These are phyloP conservation scores for Colletotrichum gloeosporioides DNA, from an alignment of 2,329 filamentous ascomycete species.

Conservation along the genomic window DNA sequence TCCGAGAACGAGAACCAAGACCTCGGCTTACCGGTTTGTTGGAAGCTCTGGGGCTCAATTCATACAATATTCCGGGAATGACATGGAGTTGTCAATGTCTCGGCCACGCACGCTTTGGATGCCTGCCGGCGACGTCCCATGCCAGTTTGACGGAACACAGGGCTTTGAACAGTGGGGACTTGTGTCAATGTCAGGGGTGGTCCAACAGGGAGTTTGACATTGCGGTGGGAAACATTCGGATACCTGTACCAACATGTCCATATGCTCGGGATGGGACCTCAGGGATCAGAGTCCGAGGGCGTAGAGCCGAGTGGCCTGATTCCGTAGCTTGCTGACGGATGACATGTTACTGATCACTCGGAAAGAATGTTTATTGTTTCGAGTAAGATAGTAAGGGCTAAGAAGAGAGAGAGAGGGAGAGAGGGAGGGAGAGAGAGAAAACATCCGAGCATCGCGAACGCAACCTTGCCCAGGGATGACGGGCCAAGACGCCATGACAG, in stretches of 20 bases:
- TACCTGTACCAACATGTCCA: neutral
- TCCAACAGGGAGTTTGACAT: neutral
- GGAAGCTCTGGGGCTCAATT: neutral
- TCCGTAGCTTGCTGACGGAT: neutral
- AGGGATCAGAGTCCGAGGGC: neutral
- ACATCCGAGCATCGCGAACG: neutral
- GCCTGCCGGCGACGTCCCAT: neutral
- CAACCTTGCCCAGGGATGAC: neutral
- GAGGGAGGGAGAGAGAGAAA: too few species aligned
- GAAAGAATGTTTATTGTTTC: neutral
- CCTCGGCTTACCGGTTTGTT: neutral
- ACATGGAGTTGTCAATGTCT: neutral
- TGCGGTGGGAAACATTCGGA: neutral
- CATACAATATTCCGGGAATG: neutral
- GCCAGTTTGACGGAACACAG: neutral
- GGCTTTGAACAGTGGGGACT: neutral
- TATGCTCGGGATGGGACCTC: neutral
- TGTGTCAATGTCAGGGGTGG: neutral
- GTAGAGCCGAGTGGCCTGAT: neutral
- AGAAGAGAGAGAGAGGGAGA: neutral
- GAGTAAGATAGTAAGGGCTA: neutral
- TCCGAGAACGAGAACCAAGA: neutral
- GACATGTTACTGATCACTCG: neutral
- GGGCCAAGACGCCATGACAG: neutral
- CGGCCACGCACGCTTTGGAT: neutral